Evolutionary conservation across 2,329 filamentous ascomycete species (phyloP).

Genomic region (Alternaria alternata): DNA sequence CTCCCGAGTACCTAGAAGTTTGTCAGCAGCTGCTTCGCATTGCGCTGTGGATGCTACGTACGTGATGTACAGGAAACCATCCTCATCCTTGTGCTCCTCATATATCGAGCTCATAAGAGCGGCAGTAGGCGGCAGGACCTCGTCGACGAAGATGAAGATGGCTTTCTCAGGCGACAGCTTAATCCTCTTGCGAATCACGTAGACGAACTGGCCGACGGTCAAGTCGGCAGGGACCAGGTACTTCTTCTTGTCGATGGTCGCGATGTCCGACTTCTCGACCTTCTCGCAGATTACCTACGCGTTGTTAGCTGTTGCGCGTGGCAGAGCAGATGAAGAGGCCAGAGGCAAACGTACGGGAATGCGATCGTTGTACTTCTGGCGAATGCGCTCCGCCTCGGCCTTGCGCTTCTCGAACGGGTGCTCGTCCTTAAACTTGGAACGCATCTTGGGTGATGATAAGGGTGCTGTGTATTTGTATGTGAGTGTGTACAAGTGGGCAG

Average conservation of each 20-base stretch:
- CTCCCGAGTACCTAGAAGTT: conserved; percentile 80
- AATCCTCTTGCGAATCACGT: conserved; percentile 99
- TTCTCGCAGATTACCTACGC: conserved; percentile 97
- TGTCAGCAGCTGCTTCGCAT: conserved; percentile 30
- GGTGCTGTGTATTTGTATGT: conserved; percentile 20
- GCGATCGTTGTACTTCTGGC: conserved; percentile 97
- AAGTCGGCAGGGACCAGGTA: conserved; percentile 97
- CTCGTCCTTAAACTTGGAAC: conserved; percentile 99
- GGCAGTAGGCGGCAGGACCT: conserved; percentile 94
- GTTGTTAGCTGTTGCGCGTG: conserved; percentile 30
- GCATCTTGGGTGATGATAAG: conserved; percentile 66
- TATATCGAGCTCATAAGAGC: conserved; percentile 99
- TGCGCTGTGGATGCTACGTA: conserved; percentile 55
- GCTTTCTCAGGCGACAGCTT: conserved; percentile 99
- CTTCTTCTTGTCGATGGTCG: conserved; percentile 99
- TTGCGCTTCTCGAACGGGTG: conserved; percentile 99
- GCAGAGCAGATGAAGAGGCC: background rate
- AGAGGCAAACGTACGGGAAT: conserved; percentile 79
- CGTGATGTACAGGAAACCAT: conserved; percentile 97
- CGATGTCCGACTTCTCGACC: conserved; percentile 98
- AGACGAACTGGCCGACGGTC: conserved; percentile 99
- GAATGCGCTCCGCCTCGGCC: conserved; percentile 98
- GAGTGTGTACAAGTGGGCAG: conserved; percentile 12
- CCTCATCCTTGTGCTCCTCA: conserved; percentile 94
- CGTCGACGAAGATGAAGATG: conserved; percentile 99